Conservation (phyloP, 2,329 filamentous ascomycete species). For the Endothia cerciana region DNA sequence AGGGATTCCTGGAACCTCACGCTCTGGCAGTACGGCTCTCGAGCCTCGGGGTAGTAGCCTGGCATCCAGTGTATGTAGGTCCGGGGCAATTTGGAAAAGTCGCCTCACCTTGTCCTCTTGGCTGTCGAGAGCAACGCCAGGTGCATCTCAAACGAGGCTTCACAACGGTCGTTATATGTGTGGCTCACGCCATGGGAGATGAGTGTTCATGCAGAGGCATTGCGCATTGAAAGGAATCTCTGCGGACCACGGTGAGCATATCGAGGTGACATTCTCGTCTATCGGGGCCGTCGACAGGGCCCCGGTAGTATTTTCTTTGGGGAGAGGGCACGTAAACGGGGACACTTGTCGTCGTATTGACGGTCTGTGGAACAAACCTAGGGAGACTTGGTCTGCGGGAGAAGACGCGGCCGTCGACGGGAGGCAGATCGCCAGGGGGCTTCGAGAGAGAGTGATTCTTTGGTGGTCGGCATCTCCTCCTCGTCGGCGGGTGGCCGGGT, state of each 20-base stretch:
- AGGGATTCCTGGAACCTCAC: background rate
- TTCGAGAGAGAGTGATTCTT: background rate
- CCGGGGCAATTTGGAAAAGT: background rate
- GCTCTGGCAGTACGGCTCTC: background rate
- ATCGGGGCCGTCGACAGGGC: too few relatives aligned
- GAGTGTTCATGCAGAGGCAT: slow-evolving; percentile 2
- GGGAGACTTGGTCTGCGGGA: background rate
- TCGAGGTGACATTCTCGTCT: background rate
- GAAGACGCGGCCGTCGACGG: background rate
- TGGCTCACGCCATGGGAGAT: background rate
- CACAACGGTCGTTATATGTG: background rate
- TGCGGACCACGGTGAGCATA: background rate
- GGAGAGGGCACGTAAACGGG: background rate
- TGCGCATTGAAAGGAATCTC: background rate
- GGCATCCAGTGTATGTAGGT: background rate
- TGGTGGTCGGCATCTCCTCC: background rate
- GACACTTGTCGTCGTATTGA: background rate
- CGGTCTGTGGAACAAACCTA: background rate
- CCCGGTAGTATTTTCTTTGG: too few relatives aligned
- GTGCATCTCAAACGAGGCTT: too few relatives aligned
- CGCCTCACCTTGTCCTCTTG: background rate
- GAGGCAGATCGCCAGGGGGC: slow-evolving; percentile 12
- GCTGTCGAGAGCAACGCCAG: background rate
- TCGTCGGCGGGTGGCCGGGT: background rate
- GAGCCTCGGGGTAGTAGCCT: slow-evolving; percentile 5